Percentiles rank a stretch among this genome's conserved stretches.
These are phyloP conservation scores for Camellia oleifera DNA, from an alignment of 179 eudicot species.

Conservation along the genomic window DNA sequence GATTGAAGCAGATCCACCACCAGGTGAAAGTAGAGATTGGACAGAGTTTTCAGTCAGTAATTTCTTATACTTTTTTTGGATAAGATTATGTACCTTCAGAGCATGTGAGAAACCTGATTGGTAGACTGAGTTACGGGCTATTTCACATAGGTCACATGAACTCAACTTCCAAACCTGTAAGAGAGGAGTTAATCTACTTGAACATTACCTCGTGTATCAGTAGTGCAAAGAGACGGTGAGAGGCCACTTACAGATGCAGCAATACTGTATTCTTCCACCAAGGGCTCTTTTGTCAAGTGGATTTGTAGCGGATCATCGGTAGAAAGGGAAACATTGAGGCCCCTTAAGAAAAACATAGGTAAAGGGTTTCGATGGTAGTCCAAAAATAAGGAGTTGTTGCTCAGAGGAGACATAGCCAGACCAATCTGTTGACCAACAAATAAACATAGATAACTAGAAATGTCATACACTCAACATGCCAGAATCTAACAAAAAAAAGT, in stretches of 20 bases:
- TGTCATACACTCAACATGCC: slow-evolving; percentile 11
- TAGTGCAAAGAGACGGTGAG: slow-evolving; percentile 8
- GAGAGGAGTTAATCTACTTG: slow-evolving; percentile 7
- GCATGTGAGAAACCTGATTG: slow-evolving; percentile 99
- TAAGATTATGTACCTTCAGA: slow-evolving; percentile 57
- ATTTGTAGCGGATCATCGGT: slow-evolving; percentile 98
- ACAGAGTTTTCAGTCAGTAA: background rate
- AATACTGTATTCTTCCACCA: slow-evolving; percentile 98
- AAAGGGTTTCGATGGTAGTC: slow-evolving; percentile 98
- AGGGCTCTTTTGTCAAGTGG: slow-evolving; percentile 93
- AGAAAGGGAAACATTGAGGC: slow-evolving; percentile 97
- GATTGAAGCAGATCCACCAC: too few species aligned
- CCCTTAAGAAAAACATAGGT: slow-evolving; percentile 89
- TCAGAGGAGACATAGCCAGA: slow-evolving; percentile 97
- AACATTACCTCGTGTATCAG: slow-evolving; percentile 11
- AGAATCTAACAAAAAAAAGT: slow-evolving; percentile 3
- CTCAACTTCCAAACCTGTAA: slow-evolving; percentile 96
- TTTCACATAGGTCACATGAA: slow-evolving; percentile 95
- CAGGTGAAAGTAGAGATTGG: too few species aligned
- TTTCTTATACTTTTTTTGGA: background rate
- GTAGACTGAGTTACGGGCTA: slow-evolving; percentile 95
- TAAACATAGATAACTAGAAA: background rate
- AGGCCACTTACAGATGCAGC: slow-evolving; percentile 89
- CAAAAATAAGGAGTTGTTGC: slow-evolving; percentile 96
- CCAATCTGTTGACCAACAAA: slow-evolving; percentile 71